Base-by-base conservation (phyloP, 129 eudicot species). In the Tagetes erecta region DNA sequence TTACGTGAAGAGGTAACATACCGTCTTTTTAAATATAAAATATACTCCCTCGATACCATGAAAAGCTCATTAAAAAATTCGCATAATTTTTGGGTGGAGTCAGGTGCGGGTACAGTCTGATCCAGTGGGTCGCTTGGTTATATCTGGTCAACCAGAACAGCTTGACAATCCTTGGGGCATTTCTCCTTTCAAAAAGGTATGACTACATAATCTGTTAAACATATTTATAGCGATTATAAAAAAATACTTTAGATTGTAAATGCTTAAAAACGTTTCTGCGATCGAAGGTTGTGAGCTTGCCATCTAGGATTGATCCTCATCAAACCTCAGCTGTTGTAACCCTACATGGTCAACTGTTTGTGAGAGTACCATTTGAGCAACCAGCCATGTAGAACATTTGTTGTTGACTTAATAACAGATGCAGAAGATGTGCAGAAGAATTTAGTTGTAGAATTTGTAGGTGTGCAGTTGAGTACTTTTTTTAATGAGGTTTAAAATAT, bases 101-200 rank as follows among this genome's bases (percentile, higher is more conserved):
- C 85, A 92, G 98, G 98, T 92, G 67, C 96, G 96, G 1, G 98
- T 92, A 33, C 98, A 92, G 81, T 89, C 98, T 33, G 98, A 92
- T 89, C 95, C 98, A 76, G 96, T 87, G 39, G 98, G 98, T 38
- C 95, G 96, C 51, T 83, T 92, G 84, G 90, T 92, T 69, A 89
- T 92, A 80, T 82, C 96, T 57, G 98, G 98, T 75, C 88, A 85
- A 73, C 98, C 98, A 14, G 98, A 89, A 73, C 91, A 92, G 44
- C 87, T 79, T 31, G 96, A 92, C 78, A 92, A 89, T 86, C 98
- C 95, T 50, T 92, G 98, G 98, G 93, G 92, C 35, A 95, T 89
- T 60, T 77, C 88, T 73, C 95, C 96, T 36, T 92, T 92, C 51
- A 92, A 86, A 79, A 92, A 92, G 98, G 98, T 92, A 64, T 64